Percentiles rank a stretch among this genome's conserved stretches.
These are phyloP conservation scores for Metschnikowia borealis DNA, from an alignment of 805 yeast species.

Conservation along the genomic window DNA sequence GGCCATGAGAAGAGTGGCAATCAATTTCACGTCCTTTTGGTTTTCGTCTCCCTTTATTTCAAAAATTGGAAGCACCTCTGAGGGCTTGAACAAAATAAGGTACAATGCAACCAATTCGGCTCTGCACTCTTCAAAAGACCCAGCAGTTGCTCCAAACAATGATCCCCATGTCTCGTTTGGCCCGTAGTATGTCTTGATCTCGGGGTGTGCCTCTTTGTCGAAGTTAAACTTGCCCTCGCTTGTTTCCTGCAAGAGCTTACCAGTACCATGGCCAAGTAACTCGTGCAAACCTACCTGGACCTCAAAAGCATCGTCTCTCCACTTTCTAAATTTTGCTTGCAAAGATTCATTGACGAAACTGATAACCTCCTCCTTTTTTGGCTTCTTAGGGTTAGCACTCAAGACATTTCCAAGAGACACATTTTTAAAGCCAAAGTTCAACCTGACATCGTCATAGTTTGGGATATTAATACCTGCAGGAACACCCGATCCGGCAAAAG, in stretches of 20 bases:
- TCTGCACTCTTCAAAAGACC: constrained; percentile 88
- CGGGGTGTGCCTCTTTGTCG: constrained; percentile 62
- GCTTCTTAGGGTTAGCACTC: constrained; percentile 60
- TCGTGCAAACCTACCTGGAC: constrained; percentile 94
- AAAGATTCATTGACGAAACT: constrained; percentile 58
- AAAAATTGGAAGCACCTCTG: constrained; percentile 65
- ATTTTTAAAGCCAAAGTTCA: constrained; percentile 81
- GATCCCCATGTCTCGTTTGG: constrained; percentile 91
- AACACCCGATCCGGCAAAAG: constrained; percentile 85
- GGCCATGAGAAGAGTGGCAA: constrained; percentile 78
- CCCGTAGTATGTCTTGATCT: constrained; percentile 65
- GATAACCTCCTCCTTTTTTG: constrained; percentile 62
- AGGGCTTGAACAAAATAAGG: constrained; percentile 59
- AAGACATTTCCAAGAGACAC: constrained; percentile 85
- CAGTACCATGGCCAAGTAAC: constrained; percentile 87
- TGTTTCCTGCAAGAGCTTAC: constrained; percentile 61
- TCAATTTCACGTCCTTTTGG: constrained; percentile 59
- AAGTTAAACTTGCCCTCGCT: constrained; percentile 67
- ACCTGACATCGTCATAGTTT: constrained; percentile 83
- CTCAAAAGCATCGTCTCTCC: constrained; percentile 80
- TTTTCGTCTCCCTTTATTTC: constrained; percentile 56
- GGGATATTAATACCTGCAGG: constrained; percentile 95
- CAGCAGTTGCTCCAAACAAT: constrained; percentile 74
- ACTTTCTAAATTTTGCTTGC: constrained; percentile 58
- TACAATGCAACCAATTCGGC: constrained; percentile 89